Percentiles rank a stretch among this genome's conserved stretches.
phyloP scores from a whole-genome alignment of 2,329 filamentous ascomycete genomes.

The Diaporthe eres region DNA sequence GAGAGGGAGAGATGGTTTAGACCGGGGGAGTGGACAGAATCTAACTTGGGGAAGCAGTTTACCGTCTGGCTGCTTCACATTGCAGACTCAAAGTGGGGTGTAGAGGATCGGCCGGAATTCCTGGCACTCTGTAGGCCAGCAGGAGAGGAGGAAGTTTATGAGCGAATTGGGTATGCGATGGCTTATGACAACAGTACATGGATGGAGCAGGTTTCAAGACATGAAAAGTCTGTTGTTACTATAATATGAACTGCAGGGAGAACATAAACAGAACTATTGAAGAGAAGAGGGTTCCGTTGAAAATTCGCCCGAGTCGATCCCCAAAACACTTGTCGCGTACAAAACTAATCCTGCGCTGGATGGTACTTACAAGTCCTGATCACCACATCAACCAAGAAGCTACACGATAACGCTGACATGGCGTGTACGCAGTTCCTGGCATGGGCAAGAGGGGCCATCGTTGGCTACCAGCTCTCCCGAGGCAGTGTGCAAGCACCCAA shows the following conservation, averaged over 20 bases:
- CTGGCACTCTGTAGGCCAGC: background rate
- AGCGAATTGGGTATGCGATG: background rate
- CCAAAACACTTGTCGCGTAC: too few species aligned
- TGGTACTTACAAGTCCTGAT: background rate
- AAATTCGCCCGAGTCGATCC: too few species aligned
- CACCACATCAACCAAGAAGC: background rate
- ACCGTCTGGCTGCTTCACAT: background rate
- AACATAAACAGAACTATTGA: background rate
- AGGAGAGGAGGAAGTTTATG: background rate
- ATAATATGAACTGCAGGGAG: background rate
- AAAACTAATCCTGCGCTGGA: too few species aligned
- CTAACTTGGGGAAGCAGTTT: background rate
- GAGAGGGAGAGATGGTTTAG: background rate
- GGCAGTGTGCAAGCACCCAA: background rate
- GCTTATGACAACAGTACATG: accelerated
- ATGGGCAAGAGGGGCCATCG: background rate
- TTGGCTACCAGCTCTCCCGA: background rate
- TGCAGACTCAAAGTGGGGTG: background rate
- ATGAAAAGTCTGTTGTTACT: background rate
- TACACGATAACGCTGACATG: background rate
- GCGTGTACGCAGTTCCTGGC: too few species aligned
- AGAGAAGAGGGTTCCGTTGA: background rate
- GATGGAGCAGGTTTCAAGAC: background rate
- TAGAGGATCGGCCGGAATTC: background rate
- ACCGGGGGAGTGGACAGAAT: background rate